phyloP scores from a whole-genome alignment of 78 protist species.

The Isochrysis galbana region DNA sequence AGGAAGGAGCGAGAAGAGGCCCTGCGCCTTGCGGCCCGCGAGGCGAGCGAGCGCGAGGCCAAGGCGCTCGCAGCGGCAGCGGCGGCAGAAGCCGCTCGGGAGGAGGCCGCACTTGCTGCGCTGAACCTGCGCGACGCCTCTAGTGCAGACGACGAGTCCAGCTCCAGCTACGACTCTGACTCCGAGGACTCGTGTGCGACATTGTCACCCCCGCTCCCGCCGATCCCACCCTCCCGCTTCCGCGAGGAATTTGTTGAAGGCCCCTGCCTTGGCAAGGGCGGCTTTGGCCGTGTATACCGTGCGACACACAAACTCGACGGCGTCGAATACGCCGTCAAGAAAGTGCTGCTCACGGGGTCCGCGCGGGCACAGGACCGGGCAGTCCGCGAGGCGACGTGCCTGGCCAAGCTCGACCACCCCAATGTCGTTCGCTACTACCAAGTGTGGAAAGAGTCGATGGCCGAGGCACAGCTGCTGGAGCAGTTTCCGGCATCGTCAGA shows the following conservation, averaged over 20 bases:
- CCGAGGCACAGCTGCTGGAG: background rate
- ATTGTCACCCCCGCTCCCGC: background rate
- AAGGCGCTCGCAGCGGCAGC: background rate
- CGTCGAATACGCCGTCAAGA: conserved; percentile 6
- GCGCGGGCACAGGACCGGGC: conserved; percentile 5
- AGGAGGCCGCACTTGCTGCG: too few relatives aligned
- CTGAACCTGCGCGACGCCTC: too few relatives aligned
- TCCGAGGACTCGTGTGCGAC: too few relatives aligned
- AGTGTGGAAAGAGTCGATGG: background rate
- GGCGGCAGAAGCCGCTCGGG: too few relatives aligned
- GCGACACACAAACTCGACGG: background rate
- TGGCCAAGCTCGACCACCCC: conserved; percentile 5
- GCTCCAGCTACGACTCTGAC: too few relatives aligned
- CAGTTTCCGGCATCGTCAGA: background rate
- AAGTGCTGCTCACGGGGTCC: conserved; percentile 27
- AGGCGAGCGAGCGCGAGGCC: background rate
- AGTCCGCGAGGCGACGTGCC: conserved; percentile 23
- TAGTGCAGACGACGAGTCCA: too few relatives aligned
- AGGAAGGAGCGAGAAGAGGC: background rate
- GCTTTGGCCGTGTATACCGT: conserved; percentile 23
- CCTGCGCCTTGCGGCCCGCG: background rate
- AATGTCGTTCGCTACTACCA: conserved; percentile 15
- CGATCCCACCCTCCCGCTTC: background rate
- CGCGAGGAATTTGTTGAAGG: background rate
- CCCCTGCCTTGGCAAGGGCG: conserved; percentile 12